These are phyloP conservation scores for Trametes polyzona DNA, from an alignment of 1,284 basidiomycete genomes.

Conservation along the genomic window DNA sequence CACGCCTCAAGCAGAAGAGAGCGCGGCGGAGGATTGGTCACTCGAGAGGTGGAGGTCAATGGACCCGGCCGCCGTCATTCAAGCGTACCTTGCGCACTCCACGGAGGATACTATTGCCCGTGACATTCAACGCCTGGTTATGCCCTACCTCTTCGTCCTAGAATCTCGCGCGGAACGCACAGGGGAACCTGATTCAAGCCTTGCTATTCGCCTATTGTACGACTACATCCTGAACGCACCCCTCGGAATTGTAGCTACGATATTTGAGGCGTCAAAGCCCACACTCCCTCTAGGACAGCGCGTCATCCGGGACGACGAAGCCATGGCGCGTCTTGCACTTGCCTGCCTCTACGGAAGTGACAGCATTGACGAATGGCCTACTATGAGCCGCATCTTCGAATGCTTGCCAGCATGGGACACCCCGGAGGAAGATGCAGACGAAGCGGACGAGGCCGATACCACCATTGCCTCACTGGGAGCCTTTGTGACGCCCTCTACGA, in stretches of 20 bases:
- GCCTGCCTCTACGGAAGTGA: conserved; percentile 88
- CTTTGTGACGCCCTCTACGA: conserved; percentile 78
- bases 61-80: conserved; percentile 65
- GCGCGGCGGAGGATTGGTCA: conserved; percentile 66
- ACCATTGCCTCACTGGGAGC: conserved; percentile 79
- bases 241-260: conserved; percentile 67
- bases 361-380: conserved; percentile 71
- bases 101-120: conserved; percentile 64
- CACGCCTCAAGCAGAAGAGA: conserved; percentile 49
- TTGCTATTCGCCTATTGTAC: conserved; percentile 70
- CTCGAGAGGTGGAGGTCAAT: conserved; percentile 74
- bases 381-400: conserved; percentile 91
- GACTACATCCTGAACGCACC: conserved; percentile 76
- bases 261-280: conserved; percentile 91
- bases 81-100: conserved; percentile 77
- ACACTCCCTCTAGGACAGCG: conserved; percentile 72
- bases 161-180: conserved; percentile 84
- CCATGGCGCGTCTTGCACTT: conserved; percentile 83
- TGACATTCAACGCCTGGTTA: conserved; percentile 77
- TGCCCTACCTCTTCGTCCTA: conserved; percentile 90
- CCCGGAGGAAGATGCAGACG: conserved; percentile 55
- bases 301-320: conserved; percentile 80
- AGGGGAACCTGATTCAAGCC: conserved; percentile 66
- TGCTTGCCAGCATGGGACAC: conserved; percentile 91
- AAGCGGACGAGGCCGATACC: conserved; percentile 76